Conservation (phyloP, 129 eudicot genomes). For the Apium graveolens region DNA sequence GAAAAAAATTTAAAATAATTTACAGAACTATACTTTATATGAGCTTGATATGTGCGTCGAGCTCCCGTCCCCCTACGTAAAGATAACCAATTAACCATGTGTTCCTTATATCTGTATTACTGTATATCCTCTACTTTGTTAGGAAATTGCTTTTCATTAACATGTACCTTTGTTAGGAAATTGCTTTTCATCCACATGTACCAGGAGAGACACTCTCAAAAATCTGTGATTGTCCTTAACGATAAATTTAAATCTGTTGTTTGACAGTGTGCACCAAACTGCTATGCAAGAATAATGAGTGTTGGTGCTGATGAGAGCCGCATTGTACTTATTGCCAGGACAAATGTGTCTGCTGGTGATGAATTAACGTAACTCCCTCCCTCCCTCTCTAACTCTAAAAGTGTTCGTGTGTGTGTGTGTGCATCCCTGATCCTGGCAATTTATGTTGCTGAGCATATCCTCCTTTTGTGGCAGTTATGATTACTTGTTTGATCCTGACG, state of each 20-base stretch:
- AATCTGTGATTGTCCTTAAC: background rate
- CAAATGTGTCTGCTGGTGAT: slow-evolving; percentile 76
- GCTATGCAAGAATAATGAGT: slow-evolving; percentile 99
- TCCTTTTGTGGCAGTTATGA: slow-evolving; percentile 21
- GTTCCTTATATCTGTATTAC: background rate
- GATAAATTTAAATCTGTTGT: background rate
- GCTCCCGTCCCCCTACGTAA: too few relatives aligned
- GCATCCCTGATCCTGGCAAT: background rate
- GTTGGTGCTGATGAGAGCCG: slow-evolving; percentile 98
- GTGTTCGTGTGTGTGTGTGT: background rate
- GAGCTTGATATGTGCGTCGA: too few relatives aligned
- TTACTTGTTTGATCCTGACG: slow-evolving; percentile 30
- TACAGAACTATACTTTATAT: too few relatives aligned
- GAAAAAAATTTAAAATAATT: too few relatives aligned
- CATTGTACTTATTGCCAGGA: slow-evolving; percentile 90
- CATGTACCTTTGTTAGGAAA: background rate
- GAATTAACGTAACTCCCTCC: slow-evolving; percentile 68
- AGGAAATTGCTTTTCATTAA: background rate
- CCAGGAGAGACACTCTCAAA: background rate
- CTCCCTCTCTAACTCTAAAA: background rate
- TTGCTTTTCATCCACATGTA: background rate
- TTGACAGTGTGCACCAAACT: slow-evolving; percentile 86
- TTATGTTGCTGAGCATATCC: background rate
- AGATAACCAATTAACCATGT: too few relatives aligned
- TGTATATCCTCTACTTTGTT: background rate